These are phyloP conservation scores for Lantana camara DNA, from an alignment of 257 asterid species.

Conservation along the genomic window DNA sequence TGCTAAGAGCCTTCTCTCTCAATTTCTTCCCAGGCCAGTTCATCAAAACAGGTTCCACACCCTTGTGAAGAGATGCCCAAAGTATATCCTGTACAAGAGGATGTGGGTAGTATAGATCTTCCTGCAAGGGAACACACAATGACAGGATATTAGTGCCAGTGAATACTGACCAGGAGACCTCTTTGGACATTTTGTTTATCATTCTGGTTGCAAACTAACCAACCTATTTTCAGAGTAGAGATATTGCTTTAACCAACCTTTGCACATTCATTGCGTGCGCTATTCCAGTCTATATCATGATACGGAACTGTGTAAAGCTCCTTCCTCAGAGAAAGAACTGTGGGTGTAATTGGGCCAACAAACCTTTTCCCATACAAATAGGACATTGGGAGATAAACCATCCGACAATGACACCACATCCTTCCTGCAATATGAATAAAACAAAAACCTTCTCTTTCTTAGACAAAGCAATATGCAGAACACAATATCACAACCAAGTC, in stretches of 20 bases:
- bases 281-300: constrained; percentile 89
- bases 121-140: constrained; percentile 56
- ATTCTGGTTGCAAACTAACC: neutral
- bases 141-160: constrained; percentile 18
- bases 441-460: constrained; percentile 16
- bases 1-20: constrained; percentile 74
- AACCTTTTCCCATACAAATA: constrained; percentile 91
- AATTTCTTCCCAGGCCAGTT: constrained; percentile 92
- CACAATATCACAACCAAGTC: constrained; percentile 16
- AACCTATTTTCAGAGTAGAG: constrained; percentile 7
- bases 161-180: constrained; percentile 1
- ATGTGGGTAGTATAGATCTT: constrained; percentile 96
- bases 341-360: constrained; percentile 91
- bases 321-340: constrained; percentile 86
- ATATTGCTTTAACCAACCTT: constrained; percentile 60
- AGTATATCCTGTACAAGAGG: constrained; percentile 87
- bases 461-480: constrained; percentile 18
- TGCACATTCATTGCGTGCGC: constrained; percentile 88
- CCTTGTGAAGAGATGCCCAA: constrained; percentile 88
- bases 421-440: constrained; percentile 67
- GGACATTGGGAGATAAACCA: constrained; percentile 99
- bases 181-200: neutral
- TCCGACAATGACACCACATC: constrained; percentile 99
- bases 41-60: constrained; percentile 82
- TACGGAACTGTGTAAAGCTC: constrained; percentile 79